Conservation (phyloP, 1,284 basidiomycete species). For the Schizopora paradoxa region DNA sequence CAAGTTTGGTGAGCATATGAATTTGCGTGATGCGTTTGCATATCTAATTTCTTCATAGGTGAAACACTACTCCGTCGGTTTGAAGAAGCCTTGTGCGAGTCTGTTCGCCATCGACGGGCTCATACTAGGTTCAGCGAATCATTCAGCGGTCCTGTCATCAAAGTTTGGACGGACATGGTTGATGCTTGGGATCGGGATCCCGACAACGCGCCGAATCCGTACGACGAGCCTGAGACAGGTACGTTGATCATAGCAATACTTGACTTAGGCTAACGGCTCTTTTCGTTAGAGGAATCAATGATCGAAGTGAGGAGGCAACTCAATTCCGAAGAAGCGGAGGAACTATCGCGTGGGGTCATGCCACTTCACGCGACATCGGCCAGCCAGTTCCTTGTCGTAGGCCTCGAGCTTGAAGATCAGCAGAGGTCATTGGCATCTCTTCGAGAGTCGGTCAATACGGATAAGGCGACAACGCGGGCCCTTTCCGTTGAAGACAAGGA, state of each 20-base stretch:
- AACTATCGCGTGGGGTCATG: neutral
- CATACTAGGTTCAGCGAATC: slow-evolving; percentile 4
- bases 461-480: neutral
- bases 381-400: slow-evolving; percentile 16
- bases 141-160: slow-evolving; percentile 6
- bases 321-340: slow-evolving; percentile 15
- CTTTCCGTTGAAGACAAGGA: neutral
- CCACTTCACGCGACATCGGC: slow-evolving; percentile 14
- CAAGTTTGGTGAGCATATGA: neutral
- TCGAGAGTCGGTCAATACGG: neutral
- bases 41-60: neutral
- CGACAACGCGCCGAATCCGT: slow-evolving; percentile 18
- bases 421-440: slow-evolving; percentile 9
- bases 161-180: slow-evolving; percentile 16
- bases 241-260: neutral
- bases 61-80: neutral
- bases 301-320: slow-evolving; percentile 11
- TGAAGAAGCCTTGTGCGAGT: slow-evolving; percentile 2
- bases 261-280: neutral
- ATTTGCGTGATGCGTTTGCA: neutral
- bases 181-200: slow-evolving; percentile 16
- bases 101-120: neutral
- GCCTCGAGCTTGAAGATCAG: slow-evolving; percentile 22
- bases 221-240: slow-evolving; percentile 15
- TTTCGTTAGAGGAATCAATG: neutral